Percentiles rank a stretch among this genome's conserved stretches.
Conservation (phyloP, 495 filamentous ascomycete genomes). For the Hamigera avellanea region DNA sequence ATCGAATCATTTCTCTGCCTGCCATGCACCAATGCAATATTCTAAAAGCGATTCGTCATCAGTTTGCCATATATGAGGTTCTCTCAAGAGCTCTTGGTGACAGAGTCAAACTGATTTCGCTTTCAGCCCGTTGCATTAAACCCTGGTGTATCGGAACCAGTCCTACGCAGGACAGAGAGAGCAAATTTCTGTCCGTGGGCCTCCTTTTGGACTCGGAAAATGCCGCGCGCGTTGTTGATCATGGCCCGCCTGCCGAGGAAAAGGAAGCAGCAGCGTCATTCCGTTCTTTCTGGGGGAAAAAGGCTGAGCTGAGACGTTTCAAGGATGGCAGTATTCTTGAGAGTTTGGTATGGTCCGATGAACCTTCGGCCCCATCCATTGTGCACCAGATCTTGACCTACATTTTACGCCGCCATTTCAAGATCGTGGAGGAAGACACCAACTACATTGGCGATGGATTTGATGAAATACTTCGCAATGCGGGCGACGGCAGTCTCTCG, state of each 20-base stretch:
- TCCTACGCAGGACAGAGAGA: conserved; percentile 11
- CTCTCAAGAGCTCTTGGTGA: conserved; percentile 62
- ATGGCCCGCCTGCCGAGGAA: conserved; percentile 73
- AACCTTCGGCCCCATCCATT: conserved; percentile 48
- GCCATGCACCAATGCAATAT: conserved; percentile 16
- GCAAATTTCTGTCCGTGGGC: conserved; percentile 42
- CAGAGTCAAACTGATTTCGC: conserved; percentile 53
- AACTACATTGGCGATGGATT: conserved; percentile 52
- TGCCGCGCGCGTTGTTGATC: conserved; percentile 63
- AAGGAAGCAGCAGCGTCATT: conserved; percentile 39
- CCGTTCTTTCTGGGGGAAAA: conserved; percentile 41
- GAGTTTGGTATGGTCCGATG: conserved; percentile 68
- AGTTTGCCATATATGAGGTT: conserved; percentile 40
- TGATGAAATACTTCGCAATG: conserved; percentile 38
- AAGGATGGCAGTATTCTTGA: conserved; percentile 45
- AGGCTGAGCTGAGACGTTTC: conserved; percentile 42
- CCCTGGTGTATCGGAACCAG: conserved; percentile 26
- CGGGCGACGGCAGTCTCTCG: conserved; percentile 23
- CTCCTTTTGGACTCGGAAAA: conserved; percentile 62
- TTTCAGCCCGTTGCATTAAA: conserved; percentile 27
- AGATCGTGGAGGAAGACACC: conserved; percentile 36
- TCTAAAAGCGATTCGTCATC: conserved; percentile 18
- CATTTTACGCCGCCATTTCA: conserved; percentile 56
- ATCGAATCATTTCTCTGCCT: conserved; percentile 39
- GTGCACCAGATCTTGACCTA: conserved; percentile 70